phyloP scores from a whole-genome alignment of 139 green algal genomes.

The Chlorella sp. region DNA sequence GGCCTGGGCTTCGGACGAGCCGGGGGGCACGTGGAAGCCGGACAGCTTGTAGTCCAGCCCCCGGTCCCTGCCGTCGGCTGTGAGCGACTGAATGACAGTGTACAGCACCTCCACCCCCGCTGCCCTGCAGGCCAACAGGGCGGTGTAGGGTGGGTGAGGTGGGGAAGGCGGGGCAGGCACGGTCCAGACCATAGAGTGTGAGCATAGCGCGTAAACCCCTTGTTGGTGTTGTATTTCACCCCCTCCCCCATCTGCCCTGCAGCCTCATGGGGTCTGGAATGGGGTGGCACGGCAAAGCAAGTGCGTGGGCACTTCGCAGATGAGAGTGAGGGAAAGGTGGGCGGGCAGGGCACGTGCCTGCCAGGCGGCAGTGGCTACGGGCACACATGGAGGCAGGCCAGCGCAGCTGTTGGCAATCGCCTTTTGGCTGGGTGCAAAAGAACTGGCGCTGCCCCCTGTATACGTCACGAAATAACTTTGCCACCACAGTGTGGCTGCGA shows the following conservation, averaged over 20 bases:
- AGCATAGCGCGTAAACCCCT: too few species aligned
- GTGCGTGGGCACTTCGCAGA: not conserved
- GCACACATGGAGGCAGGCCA: too few species aligned
- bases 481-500: too few species aligned
- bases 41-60: conserved; percentile 78
- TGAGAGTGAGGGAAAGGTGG: too few species aligned
- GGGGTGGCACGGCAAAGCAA: not conserved
- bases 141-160: not conserved
- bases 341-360: too few species aligned
- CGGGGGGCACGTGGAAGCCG: conserved; percentile 80
- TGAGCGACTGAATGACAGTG: conserved; percentile 69
- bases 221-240: too few species aligned
- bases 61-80: conserved; percentile 67
- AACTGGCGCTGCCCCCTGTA: too few species aligned
- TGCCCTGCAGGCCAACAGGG: conserved; percentile 23
- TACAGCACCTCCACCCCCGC: conserved; percentile 71
- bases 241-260: too few species aligned
- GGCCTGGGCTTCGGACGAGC: conserved; percentile 65
- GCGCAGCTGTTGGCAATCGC: too few species aligned
- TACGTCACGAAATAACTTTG: too few species aligned
- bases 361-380: too few species aligned
- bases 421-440: too few species aligned
- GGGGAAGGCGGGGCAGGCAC: not conserved
- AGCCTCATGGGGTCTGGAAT: not conserved
- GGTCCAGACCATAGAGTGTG: not conserved